A percentile compares a stretch with the other conserved stretches of the same genome.
Conservation (phyloP, 2,329 filamentous ascomycete species). For the Bretziella fagacearum region DNA sequence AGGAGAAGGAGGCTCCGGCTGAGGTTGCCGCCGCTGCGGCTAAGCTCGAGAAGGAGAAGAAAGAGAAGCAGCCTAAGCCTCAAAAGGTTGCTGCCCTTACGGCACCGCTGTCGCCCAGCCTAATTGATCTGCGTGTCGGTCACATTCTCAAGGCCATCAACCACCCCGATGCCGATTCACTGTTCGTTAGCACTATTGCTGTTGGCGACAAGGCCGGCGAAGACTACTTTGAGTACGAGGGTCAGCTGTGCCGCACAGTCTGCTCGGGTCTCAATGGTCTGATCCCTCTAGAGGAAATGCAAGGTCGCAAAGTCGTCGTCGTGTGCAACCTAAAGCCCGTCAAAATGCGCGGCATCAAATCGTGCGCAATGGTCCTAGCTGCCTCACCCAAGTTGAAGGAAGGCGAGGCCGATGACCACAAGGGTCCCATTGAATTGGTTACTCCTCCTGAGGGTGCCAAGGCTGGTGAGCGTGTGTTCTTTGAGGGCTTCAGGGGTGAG, state of each 20-base stretch:
- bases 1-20: constrained; percentile 32
- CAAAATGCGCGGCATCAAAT: constrained; percentile 84
- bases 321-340: constrained; percentile 98
- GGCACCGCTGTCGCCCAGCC: constrained; percentile 60
- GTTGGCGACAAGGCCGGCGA: constrained; percentile 79
- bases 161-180: constrained; percentile 90
- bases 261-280: constrained; percentile 94
- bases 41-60: constrained; percentile 68
- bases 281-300: constrained; percentile 88
- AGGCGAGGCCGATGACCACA: constrained; percentile 72
- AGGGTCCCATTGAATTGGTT: constrained; percentile 82
- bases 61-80: constrained; percentile 68
- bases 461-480: constrained; percentile 77
- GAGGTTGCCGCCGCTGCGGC: constrained; percentile 22
- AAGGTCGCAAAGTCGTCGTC: constrained; percentile 82
- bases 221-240: constrained; percentile 81
- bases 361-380: constrained; percentile 78
- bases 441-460: constrained; percentile 59
- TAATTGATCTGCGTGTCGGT: constrained; percentile 90
- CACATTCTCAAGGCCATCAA: constrained; percentile 93
- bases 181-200: constrained; percentile 90
- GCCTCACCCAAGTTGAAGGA: constrained; percentile 72
- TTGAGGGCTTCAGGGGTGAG: constrained; percentile 87
- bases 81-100: constrained; percentile 50
- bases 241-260: constrained; percentile 81